A percentile compares a stretch with the other conserved stretches of the same genome.
These are phyloP conservation scores for Trichosporon sp. DNA, from an alignment of 1,284 basidiomycete species.

Conservation along the genomic window DNA sequence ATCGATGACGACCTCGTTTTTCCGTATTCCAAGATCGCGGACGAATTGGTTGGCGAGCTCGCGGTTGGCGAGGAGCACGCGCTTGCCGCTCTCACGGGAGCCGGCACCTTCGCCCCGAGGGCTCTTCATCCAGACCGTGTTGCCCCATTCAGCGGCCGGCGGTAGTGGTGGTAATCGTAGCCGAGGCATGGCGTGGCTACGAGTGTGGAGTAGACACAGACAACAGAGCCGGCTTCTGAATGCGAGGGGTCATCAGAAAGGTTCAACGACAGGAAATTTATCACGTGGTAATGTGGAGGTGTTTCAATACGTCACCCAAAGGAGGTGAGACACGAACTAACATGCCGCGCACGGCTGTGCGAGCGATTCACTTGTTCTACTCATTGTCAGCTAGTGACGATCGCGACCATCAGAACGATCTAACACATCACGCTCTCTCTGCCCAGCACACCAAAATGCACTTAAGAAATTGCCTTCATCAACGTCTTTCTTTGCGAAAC, in stretches of 20 bases:
- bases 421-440: background rate
- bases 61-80: slow-evolving; percentile 26
- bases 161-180: slow-evolving; percentile 37
- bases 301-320: background rate
- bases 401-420: background rate
- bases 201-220: background rate
- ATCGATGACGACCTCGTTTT: slow-evolving; percentile 38
- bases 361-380: background rate
- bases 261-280: background rate
- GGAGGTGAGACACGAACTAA: background rate
- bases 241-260: background rate
- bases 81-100: slow-evolving; percentile 9
- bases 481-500: background rate
- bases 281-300: slow-evolving; percentile 5
- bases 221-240: background rate
- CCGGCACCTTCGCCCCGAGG: background rate
- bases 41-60: slow-evolving; percentile 31
- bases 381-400: background rate
- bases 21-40: slow-evolving; percentile 26
- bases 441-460: background rate
- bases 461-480: background rate
- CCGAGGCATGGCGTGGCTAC: slow-evolving; percentile 16
- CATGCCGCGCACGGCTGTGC: too few species aligned
- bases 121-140: background rate
- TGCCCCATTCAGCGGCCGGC: slow-evolving; percentile 15